These are phyloP conservation scores for Spathaspora sp. DNA, from an alignment of 1,139 yeast species.

Conservation along the genomic window DNA sequence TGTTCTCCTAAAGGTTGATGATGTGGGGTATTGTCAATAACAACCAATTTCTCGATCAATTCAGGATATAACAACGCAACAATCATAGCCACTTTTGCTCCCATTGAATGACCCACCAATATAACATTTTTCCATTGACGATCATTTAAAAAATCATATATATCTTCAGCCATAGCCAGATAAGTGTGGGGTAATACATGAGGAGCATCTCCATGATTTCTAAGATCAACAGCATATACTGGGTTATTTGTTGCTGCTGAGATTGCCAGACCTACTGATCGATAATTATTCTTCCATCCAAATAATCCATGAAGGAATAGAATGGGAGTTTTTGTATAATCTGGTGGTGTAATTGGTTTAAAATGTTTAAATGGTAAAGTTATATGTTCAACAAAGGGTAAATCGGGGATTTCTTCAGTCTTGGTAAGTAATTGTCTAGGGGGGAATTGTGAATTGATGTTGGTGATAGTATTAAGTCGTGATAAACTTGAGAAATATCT, in stretches of 20 bases:
- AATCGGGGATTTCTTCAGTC: slow-evolving; percentile 11
- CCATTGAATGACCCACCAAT: slow-evolving; percentile 53
- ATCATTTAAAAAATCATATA: slow-evolving; percentile 27
- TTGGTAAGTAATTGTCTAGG: not conserved
- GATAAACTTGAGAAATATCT: not conserved
- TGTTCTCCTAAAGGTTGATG: slow-evolving; percentile 22
- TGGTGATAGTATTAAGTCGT: not conserved
- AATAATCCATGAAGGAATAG: slow-evolving; percentile 51
- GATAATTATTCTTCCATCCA: slow-evolving; percentile 45
- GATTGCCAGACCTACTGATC: slow-evolving; percentile 35
- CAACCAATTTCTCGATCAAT: slow-evolving; percentile 36
- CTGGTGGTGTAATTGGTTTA: not conserved
- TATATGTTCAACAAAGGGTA: slow-evolving; percentile 12
- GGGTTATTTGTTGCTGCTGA: slow-evolving; percentile 28
- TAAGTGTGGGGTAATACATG: slow-evolving; percentile 46
- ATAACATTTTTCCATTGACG: slow-evolving; percentile 27
- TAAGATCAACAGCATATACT: slow-evolving; percentile 45
- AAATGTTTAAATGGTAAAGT: slow-evolving; percentile 10
- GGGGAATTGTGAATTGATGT: not conserved
- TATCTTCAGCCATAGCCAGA: slow-evolving; percentile 42
- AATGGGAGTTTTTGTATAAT: slow-evolving; percentile 25
- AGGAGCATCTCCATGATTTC: slow-evolving; percentile 55
- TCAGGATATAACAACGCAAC: slow-evolving; percentile 40
- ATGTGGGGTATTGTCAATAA: slow-evolving; percentile 51
- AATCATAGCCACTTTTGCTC: slow-evolving; percentile 54